Base-by-base conservation (phyloP, 371 early-diverging fungal genomes). In the Apophysomyces elegans region DNA sequence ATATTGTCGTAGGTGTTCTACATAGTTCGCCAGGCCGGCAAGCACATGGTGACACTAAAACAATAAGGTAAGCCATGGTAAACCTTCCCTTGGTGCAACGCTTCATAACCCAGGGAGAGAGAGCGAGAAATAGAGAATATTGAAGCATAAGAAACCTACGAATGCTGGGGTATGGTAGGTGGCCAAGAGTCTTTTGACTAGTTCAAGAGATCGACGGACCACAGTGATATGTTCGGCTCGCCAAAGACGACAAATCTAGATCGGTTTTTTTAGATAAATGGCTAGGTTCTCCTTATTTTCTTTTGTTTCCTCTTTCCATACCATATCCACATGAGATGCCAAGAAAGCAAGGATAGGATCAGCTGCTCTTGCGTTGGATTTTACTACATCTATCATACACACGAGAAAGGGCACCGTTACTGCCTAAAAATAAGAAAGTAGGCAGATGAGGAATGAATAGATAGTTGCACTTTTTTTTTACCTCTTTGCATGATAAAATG, bases 201-300 rank as follows among this genome's bases (percentile, higher is more conserved):
- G 54, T 35, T 67, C 72, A 14, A 67, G 45, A 4, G 72, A 67
- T 62, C 66, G 63, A 14, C 72, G 64, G 5, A 67, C 72, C 14
- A 67, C 65, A 4, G 68, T 54, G 37, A 71, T 67, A 58, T 67
- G 63, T 37, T 63, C 13, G 35, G 50, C 26, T 36, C 14, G n/a
- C 65, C 65, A 70, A 3, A 54, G 47, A 1, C 12, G 16, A 38
- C 67, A 61, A 26, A 67, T 58, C 62, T 61, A 56, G 7, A 7
- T 21, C 39, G 35, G 26, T 56, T 26, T 11, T n/a, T 7, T 8
- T 37, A 26, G 32, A 26, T 26, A 26, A 26, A 26, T 26, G 32
- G 3, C 32, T 26, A 26, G 32, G 32, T 26, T 26, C 32, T 50
- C 26, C 43, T 9, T 43, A 35, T 8, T 41, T 13, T 41, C 41